Evolutionary conservation across 208 protist genomes (phyloP).

Genomic region (Trypanosoma caninum): DNA sequence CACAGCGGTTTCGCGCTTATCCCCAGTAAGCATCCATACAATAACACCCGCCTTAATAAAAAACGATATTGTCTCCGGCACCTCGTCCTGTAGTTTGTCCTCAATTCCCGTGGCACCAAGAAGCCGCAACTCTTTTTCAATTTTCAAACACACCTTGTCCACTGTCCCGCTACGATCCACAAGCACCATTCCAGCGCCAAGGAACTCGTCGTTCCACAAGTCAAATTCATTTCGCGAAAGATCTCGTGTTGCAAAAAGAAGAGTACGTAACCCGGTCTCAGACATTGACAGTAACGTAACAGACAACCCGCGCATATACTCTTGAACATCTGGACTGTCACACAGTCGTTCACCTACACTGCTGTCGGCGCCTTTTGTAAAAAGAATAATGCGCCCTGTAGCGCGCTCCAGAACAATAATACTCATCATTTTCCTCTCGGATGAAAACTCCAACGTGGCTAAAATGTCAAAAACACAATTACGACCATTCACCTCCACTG

Average conservation of each 20-base stretch:
- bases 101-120: slow-evolving; percentile 96
- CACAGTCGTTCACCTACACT: slow-evolving; percentile 60
- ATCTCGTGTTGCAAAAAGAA: slow-evolving; percentile 74
- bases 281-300: slow-evolving; percentile 74
- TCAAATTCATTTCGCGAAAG: slow-evolving; percentile 55
- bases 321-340: slow-evolving; percentile 38
- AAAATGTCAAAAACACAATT: slow-evolving; percentile 72
- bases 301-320: slow-evolving; percentile 38
- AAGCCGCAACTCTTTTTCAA: slow-evolving; percentile 87
- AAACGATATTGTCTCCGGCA: slow-evolving; percentile 92
- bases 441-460: slow-evolving; percentile 86
- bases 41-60: slow-evolving; percentile 91
- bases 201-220: slow-evolving; percentile 57
- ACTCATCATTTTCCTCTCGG: slow-evolving; percentile 92
- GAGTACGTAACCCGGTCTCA: slow-evolving; percentile 76
- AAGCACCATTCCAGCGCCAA: slow-evolving; percentile 52
- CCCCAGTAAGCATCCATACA: slow-evolving; percentile 97
- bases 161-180: slow-evolving; percentile 53
- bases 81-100: slow-evolving; percentile 96
- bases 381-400: slow-evolving; percentile 70
- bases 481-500: slow-evolving; percentile 21
- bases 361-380: slow-evolving; percentile 90
- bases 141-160: slow-evolving; percentile 80
- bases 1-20: slow-evolving; percentile 96
- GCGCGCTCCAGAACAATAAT: slow-evolving; percentile 74